phyloP scores from a whole-genome alignment of 1,284 basidiomycete genomes.

The Cystobasidium sp. region DNA sequence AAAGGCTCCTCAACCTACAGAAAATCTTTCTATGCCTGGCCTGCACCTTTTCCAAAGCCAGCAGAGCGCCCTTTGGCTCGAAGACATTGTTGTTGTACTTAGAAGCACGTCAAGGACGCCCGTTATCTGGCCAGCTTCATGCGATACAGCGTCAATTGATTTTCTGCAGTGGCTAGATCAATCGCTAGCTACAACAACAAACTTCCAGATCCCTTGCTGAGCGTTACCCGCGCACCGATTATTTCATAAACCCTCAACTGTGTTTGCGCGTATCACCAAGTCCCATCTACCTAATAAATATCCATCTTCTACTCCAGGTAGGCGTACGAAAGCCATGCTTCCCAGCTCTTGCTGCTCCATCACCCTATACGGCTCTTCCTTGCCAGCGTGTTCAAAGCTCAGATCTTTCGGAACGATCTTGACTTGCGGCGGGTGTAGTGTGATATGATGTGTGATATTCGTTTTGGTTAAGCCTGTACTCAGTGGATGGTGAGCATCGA shows the following conservation, averaged over 20 bases:
- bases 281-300: constrained; percentile 35
- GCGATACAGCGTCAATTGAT: too few relatives aligned
- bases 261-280: constrained; percentile 25
- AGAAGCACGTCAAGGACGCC: too few relatives aligned
- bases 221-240: too few relatives aligned
- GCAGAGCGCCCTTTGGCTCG: too few relatives aligned
- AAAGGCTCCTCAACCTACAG: too few relatives aligned
- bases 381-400: constrained; percentile 13
- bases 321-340: constrained; percentile 34
- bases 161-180: too few relatives aligned
- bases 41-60: too few relatives aligned
- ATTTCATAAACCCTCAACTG: constrained; percentile 30
- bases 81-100: too few relatives aligned
- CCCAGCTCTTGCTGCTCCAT: constrained; percentile 42
- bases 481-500: constrained; percentile 24
- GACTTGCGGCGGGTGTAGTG: constrained; percentile 53
- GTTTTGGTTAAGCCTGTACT: constrained; percentile 23
- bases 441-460: constrained; percentile 62
- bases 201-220: too few relatives aligned
- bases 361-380: constrained; percentile 33
- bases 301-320: constrained; percentile 39
- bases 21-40: too few relatives aligned
- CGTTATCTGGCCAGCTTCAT: too few relatives aligned
- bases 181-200: too few relatives aligned
- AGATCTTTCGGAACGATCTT: constrained; percentile 22